Conservation (phyloP, 495 filamentous ascomycete species). For the Xylaria flabelliformis region DNA sequence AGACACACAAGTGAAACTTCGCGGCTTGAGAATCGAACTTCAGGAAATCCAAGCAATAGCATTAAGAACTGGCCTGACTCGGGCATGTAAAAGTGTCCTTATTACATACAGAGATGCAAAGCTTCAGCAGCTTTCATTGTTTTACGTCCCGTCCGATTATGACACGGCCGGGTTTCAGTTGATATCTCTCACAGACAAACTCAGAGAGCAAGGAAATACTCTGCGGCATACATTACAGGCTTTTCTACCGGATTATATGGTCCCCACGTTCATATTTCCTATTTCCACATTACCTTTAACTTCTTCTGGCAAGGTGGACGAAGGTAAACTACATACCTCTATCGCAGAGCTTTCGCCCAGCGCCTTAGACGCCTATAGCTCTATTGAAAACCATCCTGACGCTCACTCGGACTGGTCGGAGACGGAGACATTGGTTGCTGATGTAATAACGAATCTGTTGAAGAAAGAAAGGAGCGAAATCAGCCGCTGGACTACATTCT, state of each 20-base stretch:
- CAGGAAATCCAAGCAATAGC: constrained; percentile 74
- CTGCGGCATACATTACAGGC: constrained; percentile 29
- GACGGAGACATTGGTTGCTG: constrained; percentile 57
- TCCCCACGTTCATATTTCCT: constrained; percentile 72
- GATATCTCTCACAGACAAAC: constrained; percentile 33
- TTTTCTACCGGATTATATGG: constrained; percentile 67
- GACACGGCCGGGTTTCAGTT: constrained; percentile 33
- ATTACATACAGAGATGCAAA: constrained; percentile 37
- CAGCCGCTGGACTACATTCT: constrained; percentile 53
- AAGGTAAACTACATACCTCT: constrained; percentile 44
- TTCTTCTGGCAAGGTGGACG: constrained; percentile 68
- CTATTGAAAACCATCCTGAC: constrained; percentile 35
- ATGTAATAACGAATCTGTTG: constrained; percentile 52
- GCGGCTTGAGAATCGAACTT: constrained; percentile 79
- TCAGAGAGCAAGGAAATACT: constrained; percentile 17
- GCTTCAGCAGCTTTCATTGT: constrained; percentile 60
- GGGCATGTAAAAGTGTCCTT: constrained; percentile 62
- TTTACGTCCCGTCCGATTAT: constrained; percentile 56
- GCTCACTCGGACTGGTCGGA: constrained; percentile 56
- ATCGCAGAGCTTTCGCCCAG: constrained; percentile 33
- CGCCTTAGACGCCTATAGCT: constrained; percentile 28
- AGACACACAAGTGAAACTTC: constrained; percentile 83
- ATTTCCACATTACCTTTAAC: constrained; percentile 69
- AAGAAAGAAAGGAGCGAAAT: constrained; percentile 61
- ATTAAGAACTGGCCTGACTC: constrained; percentile 48